Conservation (phyloP, 1,284 basidiomycete genomes). For the Irpex sp. region DNA sequence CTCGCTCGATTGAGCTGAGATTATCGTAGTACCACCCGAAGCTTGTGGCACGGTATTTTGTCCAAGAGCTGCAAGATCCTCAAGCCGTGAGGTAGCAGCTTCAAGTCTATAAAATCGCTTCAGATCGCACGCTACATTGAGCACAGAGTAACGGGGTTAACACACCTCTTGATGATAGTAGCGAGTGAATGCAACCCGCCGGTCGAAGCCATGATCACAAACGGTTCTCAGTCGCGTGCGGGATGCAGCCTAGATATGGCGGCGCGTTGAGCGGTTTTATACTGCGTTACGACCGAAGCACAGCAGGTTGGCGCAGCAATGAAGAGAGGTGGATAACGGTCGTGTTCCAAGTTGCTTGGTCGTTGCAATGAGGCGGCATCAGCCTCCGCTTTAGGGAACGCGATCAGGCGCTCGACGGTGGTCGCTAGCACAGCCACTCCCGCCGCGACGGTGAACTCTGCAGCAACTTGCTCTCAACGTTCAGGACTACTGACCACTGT, state of each 20-base stretch:
- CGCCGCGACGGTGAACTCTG: no score
- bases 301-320: not conserved
- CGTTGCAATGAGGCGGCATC: not conserved
- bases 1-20: constrained; percentile 36
- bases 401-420: not conserved
- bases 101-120: constrained; percentile 55
- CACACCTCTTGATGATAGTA: constrained; percentile 82
- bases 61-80: constrained; percentile 72
- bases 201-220: constrained; percentile 21
- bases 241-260: not conserved
- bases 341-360: not conserved
- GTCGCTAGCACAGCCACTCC: not conserved
- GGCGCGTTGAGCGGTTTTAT: not conserved
- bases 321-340: not conserved
- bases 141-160: constrained; percentile 10
- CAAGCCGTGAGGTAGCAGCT: constrained; percentile 92
- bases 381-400: not conserved
- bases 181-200: constrained; percentile 65
- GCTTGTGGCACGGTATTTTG: constrained; percentile 26
- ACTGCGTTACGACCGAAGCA: not conserved
- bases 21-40: constrained; percentile 15
- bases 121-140: constrained; percentile 4
- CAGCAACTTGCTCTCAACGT: no score
- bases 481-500: no score
- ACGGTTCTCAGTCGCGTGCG: not conserved